Conservation (phyloP, 129 eudicot genomes). For the Flaveria bidentis region DNA sequence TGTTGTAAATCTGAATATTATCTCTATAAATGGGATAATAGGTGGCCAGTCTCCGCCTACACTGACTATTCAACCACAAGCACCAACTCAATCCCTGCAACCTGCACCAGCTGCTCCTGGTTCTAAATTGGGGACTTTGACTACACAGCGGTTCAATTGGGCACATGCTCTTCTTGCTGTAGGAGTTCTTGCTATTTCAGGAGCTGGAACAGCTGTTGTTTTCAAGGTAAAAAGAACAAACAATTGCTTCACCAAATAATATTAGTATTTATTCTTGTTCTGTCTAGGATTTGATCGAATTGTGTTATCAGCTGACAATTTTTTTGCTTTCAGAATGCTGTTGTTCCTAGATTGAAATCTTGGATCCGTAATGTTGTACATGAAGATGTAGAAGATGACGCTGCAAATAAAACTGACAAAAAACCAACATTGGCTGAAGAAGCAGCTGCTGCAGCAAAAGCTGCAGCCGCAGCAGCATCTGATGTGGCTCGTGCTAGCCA, state of each 20-base stretch:
- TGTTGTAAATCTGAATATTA: slow-evolving; percentile 4
- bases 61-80: slow-evolving; percentile 50
- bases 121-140: slow-evolving; percentile 52
- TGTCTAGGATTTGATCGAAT: not conserved
- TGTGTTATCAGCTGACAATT: not conserved
- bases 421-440: slow-evolving; percentile 81
- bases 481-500: slow-evolving; percentile 89
- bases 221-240: slow-evolving; percentile 54
- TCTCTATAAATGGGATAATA: slow-evolving; percentile 29
- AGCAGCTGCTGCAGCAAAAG: slow-evolving; percentile 89
- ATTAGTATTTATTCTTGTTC: not conserved
- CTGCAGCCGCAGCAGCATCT: slow-evolving; percentile 90
- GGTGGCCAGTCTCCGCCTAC: slow-evolving; percentile 64
- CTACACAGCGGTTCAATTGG: slow-evolving; percentile 65
- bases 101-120: slow-evolving; percentile 45
- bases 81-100: slow-evolving; percentile 56
- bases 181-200: slow-evolving; percentile 76
- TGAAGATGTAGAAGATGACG: slow-evolving; percentile 65
- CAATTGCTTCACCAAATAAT: not conserved
- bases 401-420: slow-evolving; percentile 32
- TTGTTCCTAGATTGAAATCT: slow-evolving; percentile 86
- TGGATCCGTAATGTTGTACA: slow-evolving; percentile 84
- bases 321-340: slow-evolving; percentile 49
- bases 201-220: slow-evolving; percentile 89
- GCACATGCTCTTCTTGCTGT: slow-evolving; percentile 80